Evolutionary conservation across 192 early-diverging fungal genomes (phyloP).

Genomic region (Chytriomyces hyalinus): DNA sequence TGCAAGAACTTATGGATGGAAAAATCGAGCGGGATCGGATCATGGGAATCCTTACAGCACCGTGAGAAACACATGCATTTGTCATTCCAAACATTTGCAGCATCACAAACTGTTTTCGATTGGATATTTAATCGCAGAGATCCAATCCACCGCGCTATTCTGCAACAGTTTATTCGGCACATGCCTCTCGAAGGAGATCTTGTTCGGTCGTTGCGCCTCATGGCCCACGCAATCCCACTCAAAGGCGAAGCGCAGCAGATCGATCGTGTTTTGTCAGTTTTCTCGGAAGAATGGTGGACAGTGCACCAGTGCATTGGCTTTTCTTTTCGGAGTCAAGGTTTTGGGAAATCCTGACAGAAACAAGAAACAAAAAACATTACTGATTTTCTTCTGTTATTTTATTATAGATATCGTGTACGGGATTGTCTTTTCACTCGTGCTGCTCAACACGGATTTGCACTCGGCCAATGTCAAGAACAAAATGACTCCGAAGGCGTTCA

Average conservation of each 20-base stretch:
- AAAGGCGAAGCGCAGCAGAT: slow-evolving; percentile 93
- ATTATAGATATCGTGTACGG: slow-evolving; percentile 82
- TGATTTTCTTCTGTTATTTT: slow-evolving; percentile 17
- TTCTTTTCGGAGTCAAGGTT: slow-evolving; percentile 34
- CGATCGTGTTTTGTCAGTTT: slow-evolving; percentile 83
- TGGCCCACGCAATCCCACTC: slow-evolving; percentile 80
- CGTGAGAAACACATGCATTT: background rate
- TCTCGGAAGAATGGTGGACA: slow-evolving; percentile 80
- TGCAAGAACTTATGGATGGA: background rate
- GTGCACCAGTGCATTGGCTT: slow-evolving; percentile 32
- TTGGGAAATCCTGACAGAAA: slow-evolving; percentile 32
- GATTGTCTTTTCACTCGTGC: slow-evolving; percentile 80
- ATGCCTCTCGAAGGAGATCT: slow-evolving; percentile 78
- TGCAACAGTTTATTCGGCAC: slow-evolving; percentile 74
- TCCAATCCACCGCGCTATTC: slow-evolving; percentile 52
- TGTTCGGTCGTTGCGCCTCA: slow-evolving; percentile 76
- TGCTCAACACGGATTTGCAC: slow-evolving; percentile 94
- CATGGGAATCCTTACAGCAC: background rate
- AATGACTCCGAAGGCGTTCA: slow-evolving; percentile 70
- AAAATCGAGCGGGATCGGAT: background rate
- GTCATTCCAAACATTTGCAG: background rate
- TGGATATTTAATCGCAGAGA: slow-evolving; percentile 26
- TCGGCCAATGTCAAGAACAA: slow-evolving; percentile 67
- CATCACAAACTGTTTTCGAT: background rate
- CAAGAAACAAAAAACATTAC: background rate